Evolutionary conservation across 768 basidiomycete species (phyloP).

Genomic region (Leccinum longicurvipes): DNA sequence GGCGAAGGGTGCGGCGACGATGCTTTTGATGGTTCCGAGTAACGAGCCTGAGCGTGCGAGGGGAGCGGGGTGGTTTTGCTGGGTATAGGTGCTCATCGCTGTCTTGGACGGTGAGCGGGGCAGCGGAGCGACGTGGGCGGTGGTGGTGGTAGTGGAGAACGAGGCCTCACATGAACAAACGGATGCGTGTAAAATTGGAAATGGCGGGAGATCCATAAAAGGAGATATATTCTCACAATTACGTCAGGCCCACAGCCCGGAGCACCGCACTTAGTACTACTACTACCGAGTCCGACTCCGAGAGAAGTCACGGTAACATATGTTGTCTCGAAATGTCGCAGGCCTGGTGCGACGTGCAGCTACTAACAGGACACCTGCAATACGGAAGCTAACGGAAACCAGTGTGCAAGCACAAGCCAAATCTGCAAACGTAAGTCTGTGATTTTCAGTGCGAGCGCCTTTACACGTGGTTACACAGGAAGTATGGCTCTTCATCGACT

Average conservation of each 20-base stretch:
- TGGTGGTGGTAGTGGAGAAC: slow-evolving; percentile 23
- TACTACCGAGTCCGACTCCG: no score
- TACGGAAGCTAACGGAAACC: slow-evolving; percentile 10
- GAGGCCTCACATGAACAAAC: slow-evolving; percentile 13
- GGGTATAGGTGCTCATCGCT: slow-evolving; percentile 32
- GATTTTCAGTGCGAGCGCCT: slow-evolving; percentile 8
- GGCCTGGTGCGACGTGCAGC: slow-evolving; percentile 5
- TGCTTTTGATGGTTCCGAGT: slow-evolving; percentile 58
- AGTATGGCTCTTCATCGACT: slow-evolving; percentile 71
- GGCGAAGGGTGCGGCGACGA: slow-evolving; percentile 59
- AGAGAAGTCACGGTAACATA: no score
- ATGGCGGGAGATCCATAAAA: slow-evolving; percentile 1
- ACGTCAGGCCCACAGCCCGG: not conserved
- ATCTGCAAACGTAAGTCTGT: slow-evolving; percentile 18
- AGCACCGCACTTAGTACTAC: not conserved
- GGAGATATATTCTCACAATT: slow-evolving; percentile 14
- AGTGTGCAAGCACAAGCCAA: not conserved
- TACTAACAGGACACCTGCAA: not conserved
- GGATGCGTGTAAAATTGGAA: slow-evolving; percentile 13
- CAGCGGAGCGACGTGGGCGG: slow-evolving; percentile 13
- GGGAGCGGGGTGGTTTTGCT: slow-evolving; percentile 29
- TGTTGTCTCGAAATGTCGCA: slow-evolving; percentile 17
- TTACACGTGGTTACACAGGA: slow-evolving; percentile 30
- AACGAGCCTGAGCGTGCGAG: slow-evolving; percentile 57
- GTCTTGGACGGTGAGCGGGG: slow-evolving; percentile 16